Evolutionary conservation across 176 grass and related monocot genomes (phyloP).

Genomic region (Cymbopogon citratus): DNA sequence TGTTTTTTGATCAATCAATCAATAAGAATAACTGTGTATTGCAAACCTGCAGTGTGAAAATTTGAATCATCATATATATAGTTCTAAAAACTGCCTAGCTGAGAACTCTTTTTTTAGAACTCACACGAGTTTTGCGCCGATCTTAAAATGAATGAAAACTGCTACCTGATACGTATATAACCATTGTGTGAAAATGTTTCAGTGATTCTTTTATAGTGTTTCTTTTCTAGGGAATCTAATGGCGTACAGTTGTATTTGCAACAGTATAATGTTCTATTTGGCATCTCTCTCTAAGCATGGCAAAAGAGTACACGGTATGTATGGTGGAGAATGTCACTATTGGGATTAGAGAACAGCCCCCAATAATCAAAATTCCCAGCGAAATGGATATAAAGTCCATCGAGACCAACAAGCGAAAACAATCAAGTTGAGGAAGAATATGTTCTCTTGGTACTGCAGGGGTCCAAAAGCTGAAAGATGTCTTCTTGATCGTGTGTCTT

Average conservation of each 20-base stretch:
- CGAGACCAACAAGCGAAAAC: slow-evolving; percentile 34
- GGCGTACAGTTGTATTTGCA: slow-evolving; percentile 28
- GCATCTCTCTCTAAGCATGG: slow-evolving; percentile 14
- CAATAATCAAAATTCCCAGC: slow-evolving; percentile 7
- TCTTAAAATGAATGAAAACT: neutral
- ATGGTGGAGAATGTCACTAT: slow-evolving; percentile 32
- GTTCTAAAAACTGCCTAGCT: neutral
- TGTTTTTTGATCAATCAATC: neutral
- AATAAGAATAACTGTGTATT: neutral
- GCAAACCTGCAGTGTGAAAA: slow-evolving; percentile 28
- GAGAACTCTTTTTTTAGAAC: neutral
- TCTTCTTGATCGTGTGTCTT: slow-evolving; percentile 33
- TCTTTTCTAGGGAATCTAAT: slow-evolving; percentile 25
- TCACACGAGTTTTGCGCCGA: neutral
- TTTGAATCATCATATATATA: neutral
- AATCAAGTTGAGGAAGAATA: slow-evolving; percentile 51
- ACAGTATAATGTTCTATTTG: slow-evolving; percentile 9
- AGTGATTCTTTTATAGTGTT: slow-evolving; percentile 11
- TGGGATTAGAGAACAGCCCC: slow-evolving; percentile 3
- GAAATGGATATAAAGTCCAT: slow-evolving; percentile 30
- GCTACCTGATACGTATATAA: neutral
- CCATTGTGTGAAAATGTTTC: neutral
- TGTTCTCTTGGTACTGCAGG: slow-evolving; percentile 44
- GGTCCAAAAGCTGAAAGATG: slow-evolving; percentile 44
- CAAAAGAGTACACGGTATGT: slow-evolving; percentile 32